These are phyloP conservation scores for Achaetomium macrosporum DNA, from an alignment of 2,329 filamentous ascomycete species.

Conservation along the genomic window DNA sequence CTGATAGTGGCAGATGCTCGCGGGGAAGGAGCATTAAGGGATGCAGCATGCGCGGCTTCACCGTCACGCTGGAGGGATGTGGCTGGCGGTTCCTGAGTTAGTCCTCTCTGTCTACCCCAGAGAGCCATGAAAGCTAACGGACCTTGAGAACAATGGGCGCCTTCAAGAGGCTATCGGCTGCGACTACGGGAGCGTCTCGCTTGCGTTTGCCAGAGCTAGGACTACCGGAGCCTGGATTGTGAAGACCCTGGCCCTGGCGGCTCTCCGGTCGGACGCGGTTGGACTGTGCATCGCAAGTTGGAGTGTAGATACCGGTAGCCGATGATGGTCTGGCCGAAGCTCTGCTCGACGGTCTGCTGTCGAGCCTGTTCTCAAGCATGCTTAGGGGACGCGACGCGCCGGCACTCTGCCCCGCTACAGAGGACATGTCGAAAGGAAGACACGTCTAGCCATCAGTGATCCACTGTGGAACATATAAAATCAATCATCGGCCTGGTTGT, in stretches of 20 bases:
- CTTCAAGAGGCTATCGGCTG: conserved; percentile 49
- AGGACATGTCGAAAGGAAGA: conserved; percentile 29
- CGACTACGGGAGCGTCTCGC: conserved; percentile 30
- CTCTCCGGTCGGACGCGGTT: conserved; percentile 9
- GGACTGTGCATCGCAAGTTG: conserved; percentile 30
- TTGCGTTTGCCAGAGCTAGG: conserved; percentile 33
- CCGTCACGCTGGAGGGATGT: conserved; percentile 47
- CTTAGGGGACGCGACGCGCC: conserved; percentile 45
- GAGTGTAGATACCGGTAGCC: conserved; percentile 35
- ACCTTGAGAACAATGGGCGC: conserved; percentile 50
- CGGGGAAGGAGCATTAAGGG: conserved; percentile 59
- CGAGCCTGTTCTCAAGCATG: conserved; percentile 18
- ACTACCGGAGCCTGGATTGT: conserved; percentile 22
- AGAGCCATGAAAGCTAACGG: conserved; percentile 11
- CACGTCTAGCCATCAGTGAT: conserved; percentile 27
- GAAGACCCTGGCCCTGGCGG: conserved; percentile 3
- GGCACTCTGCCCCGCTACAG: conserved; percentile 26
- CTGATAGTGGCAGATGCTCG: conserved; percentile 54
- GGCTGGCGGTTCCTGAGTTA: conserved; percentile 37
- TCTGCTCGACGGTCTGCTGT: conserved; percentile 14
- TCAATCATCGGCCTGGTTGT: neutral
- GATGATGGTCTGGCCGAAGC: conserved; percentile 12
- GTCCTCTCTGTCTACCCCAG: neutral
- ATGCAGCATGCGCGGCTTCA: conserved; percentile 50
- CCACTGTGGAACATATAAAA: conserved; percentile 6